phyloP scores from a whole-genome alignment of 73 alveolate species.

The Symbiodinium natans region DNA sequence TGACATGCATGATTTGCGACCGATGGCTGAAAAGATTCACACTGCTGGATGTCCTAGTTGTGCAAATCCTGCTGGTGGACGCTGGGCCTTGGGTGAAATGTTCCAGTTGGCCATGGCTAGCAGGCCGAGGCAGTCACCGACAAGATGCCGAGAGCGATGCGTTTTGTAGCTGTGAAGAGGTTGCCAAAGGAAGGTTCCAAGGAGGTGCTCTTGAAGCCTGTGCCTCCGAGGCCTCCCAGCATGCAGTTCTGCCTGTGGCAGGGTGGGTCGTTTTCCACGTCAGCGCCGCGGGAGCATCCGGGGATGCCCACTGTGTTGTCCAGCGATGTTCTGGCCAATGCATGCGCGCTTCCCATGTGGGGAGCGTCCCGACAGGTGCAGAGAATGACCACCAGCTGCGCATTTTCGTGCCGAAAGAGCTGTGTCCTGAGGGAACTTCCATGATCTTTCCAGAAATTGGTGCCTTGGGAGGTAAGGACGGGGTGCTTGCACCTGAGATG shows the following conservation, averaged over 20 bases:
- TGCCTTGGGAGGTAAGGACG: neutral
- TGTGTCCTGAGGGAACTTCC: slow-evolving; percentile 7
- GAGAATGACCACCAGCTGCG: neutral
- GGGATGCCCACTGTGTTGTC: neutral
- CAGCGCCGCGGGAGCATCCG: neutral
- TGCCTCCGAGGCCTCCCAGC: neutral
- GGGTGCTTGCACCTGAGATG: neutral
- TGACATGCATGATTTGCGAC: no score
- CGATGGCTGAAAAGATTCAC: no score
- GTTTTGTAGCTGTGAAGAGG: neutral
- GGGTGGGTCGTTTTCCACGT: neutral
- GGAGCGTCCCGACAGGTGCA: neutral
- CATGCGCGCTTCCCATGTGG: neutral
- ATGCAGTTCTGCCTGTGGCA: neutral
- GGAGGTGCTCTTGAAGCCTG: neutral
- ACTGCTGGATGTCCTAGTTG: neutral
- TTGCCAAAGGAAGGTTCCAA: neutral
- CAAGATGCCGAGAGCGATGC: neutral
- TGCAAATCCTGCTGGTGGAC: neutral
- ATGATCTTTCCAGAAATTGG: slow-evolving; percentile 15
- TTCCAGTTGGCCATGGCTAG: neutral
- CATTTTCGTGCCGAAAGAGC: slow-evolving; percentile 12
- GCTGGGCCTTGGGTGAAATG: neutral
- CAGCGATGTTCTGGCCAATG: neutral
- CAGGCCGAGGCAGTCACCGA: neutral